Conservation (phyloP, 2,329 filamentous ascomycete species). For the Albophoma yamanashiensis region DNA sequence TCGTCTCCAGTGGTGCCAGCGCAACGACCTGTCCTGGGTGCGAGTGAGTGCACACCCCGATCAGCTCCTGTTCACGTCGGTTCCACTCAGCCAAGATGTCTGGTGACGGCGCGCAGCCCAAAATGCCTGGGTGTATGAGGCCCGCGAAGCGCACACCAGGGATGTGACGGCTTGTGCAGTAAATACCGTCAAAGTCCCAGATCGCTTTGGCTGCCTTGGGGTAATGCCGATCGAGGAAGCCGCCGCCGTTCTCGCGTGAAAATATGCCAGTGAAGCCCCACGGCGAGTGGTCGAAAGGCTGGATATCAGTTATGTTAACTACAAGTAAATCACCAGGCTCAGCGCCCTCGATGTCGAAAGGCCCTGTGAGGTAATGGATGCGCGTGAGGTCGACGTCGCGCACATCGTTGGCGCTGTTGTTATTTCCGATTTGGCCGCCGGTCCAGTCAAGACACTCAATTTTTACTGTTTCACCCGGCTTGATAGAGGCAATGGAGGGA, state of each 20-base stretch:
- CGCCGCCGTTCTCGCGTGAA: conserved; percentile 69
- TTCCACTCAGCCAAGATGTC: conserved; percentile 79
- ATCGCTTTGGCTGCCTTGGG: conserved; percentile 62
- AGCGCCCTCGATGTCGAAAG: conserved; percentile 76
- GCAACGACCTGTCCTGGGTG: conserved; percentile 62
- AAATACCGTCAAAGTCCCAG: conserved; percentile 47
- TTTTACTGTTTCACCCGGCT: conserved; percentile 79
- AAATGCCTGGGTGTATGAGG: conserved; percentile 82
- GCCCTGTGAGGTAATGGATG: conserved; percentile 81
- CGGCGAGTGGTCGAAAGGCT: conserved; percentile 73
- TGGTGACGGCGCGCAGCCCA: conserved; percentile 76
- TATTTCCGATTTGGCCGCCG: conserved; percentile 76
- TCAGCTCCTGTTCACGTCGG: conserved; percentile 68
- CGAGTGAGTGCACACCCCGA: conserved; percentile 43
- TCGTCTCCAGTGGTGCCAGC: conserved; percentile 60
- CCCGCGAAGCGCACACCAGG: conserved; percentile 81
- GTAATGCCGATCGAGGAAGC: conserved; percentile 81
- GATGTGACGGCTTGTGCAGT: conserved; percentile 78
- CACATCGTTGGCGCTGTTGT: conserved; percentile 83
- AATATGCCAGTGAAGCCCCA: conserved; percentile 91
- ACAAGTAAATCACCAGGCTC: conserved; percentile 77
- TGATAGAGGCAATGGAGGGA: conserved; percentile 61
- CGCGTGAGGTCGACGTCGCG: conserved; percentile 74
- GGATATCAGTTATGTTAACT: conserved; percentile 87
- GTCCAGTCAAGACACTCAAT: conserved; percentile 88